Conservation (phyloP, 176 grass and related monocot genomes). For the Oryza glumipatula region DNA sequence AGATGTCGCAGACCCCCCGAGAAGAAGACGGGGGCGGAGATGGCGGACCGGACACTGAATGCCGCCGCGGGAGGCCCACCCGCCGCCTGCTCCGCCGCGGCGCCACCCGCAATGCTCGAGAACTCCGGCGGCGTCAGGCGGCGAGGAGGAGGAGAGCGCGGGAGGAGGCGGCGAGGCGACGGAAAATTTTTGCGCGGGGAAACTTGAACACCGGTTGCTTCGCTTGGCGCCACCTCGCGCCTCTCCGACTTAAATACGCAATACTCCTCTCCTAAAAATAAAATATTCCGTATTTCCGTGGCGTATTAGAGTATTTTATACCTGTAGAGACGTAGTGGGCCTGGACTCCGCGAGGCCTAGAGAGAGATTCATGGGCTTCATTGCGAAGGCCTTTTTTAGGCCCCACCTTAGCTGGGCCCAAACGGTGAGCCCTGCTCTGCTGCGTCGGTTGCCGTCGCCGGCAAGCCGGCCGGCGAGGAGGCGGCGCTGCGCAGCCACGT, state of each 20-base stretch:
- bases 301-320: neutral
- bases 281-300: neutral
- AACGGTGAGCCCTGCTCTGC: no score
- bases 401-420: neutral
- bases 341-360: neutral
- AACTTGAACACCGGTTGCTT: constrained; percentile 33
- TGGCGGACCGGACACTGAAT: no score
- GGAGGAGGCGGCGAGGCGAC: no score
- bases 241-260: neutral
- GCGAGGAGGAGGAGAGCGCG: no score
- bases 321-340: neutral
- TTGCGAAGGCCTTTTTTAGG: neutral
- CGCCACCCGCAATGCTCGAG: neutral
- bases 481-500: no score
- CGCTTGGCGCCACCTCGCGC: constrained; percentile 46
- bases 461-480: no score
- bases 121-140: neutral
- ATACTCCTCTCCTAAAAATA: neutral
- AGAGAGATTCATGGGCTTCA: neutral
- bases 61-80: neutral
- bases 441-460: no score
- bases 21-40: neutral
- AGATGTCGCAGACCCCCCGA: constrained; percentile 17
- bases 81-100: no score
- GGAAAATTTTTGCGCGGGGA: neutral